Percentiles rank a stretch among this genome's conserved stretches.
These are phyloP conservation scores for Ichthyophthirius multifiliis DNA, from an alignment of 169 alveolate species.

Conservation along the genomic window DNA sequence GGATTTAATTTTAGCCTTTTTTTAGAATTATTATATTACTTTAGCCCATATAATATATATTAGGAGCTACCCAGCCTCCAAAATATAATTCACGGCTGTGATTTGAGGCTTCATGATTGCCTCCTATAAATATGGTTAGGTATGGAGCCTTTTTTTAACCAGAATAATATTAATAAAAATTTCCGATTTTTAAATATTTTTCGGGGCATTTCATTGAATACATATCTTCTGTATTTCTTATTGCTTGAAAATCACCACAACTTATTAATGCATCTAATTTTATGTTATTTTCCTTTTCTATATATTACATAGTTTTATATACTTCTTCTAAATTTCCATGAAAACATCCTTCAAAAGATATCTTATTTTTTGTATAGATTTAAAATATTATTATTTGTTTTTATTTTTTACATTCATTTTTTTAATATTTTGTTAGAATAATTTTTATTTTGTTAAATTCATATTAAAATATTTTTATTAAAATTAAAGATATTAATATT, in stretches of 20 bases:
- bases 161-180: slow-evolving; percentile 89
- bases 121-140: slow-evolving; percentile 96
- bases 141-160: slow-evolving; percentile 89
- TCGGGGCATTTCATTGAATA: slow-evolving; percentile 89
- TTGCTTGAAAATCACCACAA: slow-evolving; percentile 95
- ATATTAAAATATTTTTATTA: too few relatives aligned
- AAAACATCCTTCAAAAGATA: slow-evolving; percentile 95
- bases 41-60: slow-evolving; percentile 95
- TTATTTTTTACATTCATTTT: too few relatives aligned
- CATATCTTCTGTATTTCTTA: slow-evolving; percentile 90
- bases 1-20: slow-evolving; percentile 69
- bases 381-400: too few relatives aligned
- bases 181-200: slow-evolving; percentile 90
- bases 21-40: slow-evolving; percentile 89
- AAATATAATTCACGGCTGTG: slow-evolving; percentile 89
- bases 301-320: slow-evolving; percentile 67
- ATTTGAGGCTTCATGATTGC: slow-evolving; percentile 97
- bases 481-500: too few relatives aligned
- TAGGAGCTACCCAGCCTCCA: slow-evolving; percentile 99
- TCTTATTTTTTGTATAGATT: too few relatives aligned
- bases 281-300: slow-evolving; percentile 76
- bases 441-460: too few relatives aligned
- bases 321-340: slow-evolving; percentile 93
- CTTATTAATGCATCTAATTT: slow-evolving; percentile 92
- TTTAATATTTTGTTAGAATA: too few relatives aligned